Base-by-base conservation (phyloP, 768 basidiomycete species). In the Steccherinum ochraceum region DNA sequence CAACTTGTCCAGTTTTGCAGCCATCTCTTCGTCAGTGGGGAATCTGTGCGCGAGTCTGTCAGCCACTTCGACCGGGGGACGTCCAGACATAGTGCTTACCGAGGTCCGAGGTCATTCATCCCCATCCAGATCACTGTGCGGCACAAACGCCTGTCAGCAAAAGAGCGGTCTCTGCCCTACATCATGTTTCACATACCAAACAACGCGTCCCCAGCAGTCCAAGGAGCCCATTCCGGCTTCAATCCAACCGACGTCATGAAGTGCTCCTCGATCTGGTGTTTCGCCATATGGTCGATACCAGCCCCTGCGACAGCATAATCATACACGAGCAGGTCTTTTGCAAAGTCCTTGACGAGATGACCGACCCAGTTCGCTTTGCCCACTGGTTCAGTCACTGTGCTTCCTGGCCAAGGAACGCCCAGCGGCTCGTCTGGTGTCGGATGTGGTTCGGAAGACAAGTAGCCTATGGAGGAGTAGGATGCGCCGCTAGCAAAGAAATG, bases 61-160 rank as follows among this genome's bases (percentile, higher is more conserved):
- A n/a, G n/a, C n/a, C n/a, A n/a, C n/a, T n/a, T n/a, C n/a, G n/a
- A n/a, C n/a, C n/a, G n/a, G n/a, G n/a, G n/a, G n/a, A n/a, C n/a
- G n/a, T n/a, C n/a, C n/a, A n/a, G n/a, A n/a, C n/a, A n/a, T n/a
- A n/a, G n/a, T n/a, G n/a, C n/a, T n/a, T n/a, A n/a, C n/a, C n/a
- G n/a, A n/a, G n/a, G n/a, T n/a, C n/a, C 77, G 69, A 77, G 76
- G 64, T 84, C 83, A 52, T 86, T 86, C 51, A 84, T 84, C 2
- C 84, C 83, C 45, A 83, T 68, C 80, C 80, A 84, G 2, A 77
- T 81, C 4, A 80, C 81, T 43, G n/a, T n/a, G n/a, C n/a, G n/a
- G n/a, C n/a, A 43, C 41, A 43, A 23, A 18, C 7, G 19, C 7
- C 30, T 84, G 50, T 46, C 27, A 44, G 42, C 12, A 12, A 18